phyloP scores from a whole-genome alignment of 108 stramenopile species.

The Nannochloropsis oceanica region DNA sequence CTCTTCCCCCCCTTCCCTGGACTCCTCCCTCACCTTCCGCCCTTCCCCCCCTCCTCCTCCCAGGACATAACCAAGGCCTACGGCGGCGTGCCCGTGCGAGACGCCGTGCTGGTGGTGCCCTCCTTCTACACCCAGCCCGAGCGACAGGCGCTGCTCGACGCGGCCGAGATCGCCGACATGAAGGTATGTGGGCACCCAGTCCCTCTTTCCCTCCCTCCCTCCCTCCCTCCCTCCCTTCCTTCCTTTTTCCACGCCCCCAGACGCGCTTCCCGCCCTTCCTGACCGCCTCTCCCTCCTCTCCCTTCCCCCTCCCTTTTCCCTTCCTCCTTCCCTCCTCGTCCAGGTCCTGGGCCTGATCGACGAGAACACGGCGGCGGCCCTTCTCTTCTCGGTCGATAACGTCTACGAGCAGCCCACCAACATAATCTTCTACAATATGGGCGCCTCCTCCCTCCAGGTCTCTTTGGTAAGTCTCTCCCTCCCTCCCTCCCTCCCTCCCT shows the following conservation, averaged over 20 bases:
- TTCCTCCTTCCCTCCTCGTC: background rate
- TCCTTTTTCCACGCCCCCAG: background rate
- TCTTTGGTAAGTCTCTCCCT: background rate
- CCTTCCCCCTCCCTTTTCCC: background rate
- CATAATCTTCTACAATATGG: slow-evolving; percentile 96
- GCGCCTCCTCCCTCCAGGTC: slow-evolving; percentile 74
- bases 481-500: background rate
- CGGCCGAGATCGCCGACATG: slow-evolving; percentile 80
- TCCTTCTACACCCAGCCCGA: slow-evolving; percentile 85
- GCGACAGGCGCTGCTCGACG: slow-evolving; percentile 73
- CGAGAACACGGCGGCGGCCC: slow-evolving; percentile 90
- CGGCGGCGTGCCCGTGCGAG: slow-evolving; percentile 54
- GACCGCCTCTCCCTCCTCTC: background rate
- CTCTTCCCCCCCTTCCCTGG: background rate
- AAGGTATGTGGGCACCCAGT: slow-evolving; percentile 44
- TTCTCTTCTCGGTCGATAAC: slow-evolving; percentile 91
- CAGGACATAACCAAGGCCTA: slow-evolving; percentile 68
- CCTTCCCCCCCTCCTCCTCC: background rate
- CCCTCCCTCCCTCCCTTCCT: background rate
- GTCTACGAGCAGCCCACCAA: slow-evolving; percentile 56
- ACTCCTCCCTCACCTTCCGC: background rate
- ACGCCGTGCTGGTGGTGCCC: slow-evolving; percentile 90
- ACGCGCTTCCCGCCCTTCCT: background rate
- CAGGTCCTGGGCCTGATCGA: slow-evolving; percentile 67
- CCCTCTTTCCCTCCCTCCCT: background rate